Base-by-base conservation (phyloP, 75 land plant genomes). In the Cupressus sempervirens region DNA sequence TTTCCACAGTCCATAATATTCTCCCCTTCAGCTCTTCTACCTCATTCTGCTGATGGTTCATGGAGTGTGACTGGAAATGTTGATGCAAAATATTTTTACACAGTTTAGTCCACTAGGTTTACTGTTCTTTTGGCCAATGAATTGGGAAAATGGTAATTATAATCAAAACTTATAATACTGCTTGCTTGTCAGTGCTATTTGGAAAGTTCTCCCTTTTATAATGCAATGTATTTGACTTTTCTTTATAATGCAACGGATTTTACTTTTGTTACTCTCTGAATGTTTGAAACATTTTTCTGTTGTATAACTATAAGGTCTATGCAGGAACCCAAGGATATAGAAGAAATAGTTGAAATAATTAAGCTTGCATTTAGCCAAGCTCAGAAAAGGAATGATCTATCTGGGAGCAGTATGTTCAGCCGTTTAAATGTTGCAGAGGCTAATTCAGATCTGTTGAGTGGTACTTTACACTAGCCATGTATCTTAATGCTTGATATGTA, bases 351-450 rank as follows among this genome's bases (percentile, higher is more conserved):
- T 50, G 99, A 97, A 85, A 90, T 97, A 36, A 86, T 97, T 50
- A 93, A 93, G 89, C 88, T 96, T 86, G 99, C 98, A 50, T 82
- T 96, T 10, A 94, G 91, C 84, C 92, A 94, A 86, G 95, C 92
- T 73, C 95, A 92, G 89, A 92, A 87, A 80, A 82, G 95, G 48
- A 91, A 90, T 30, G 93, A 84, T 48, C 79, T 97, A 83, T 91
- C 93, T 72, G 92, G 88, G n/a, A 88, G 89, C 54, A 97, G 95
- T 30, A 86, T 83, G 62, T 97, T 97, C 81, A 87, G 88, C 48
- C 92, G 96, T 23, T 91, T 97, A 77, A 88, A 81, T 84, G 80
- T 91, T 56, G 56, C 91, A 23, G 84, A 77, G 14, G 86, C 89
- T 52, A 86, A 90, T 65, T 52, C 90, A 52, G 98, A 97, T 87